These are phyloP conservation scores for Penicillium capsulatum DNA, from an alignment of 2,329 filamentous ascomycete genomes.

Conservation along the genomic window DNA sequence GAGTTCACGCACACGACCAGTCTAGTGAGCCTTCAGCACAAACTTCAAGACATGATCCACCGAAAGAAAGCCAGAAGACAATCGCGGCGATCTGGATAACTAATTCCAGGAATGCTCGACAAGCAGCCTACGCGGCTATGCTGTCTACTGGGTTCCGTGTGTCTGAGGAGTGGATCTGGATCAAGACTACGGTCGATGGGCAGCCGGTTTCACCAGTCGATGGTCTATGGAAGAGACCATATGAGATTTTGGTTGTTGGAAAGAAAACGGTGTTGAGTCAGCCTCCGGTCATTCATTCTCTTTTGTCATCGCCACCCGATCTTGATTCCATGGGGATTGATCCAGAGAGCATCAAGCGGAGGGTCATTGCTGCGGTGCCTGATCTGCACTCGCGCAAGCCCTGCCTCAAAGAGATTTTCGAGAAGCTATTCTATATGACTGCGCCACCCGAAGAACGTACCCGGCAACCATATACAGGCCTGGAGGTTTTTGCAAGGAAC, in stretches of 20 bases:
- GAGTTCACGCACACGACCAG: slow-evolving; percentile 37
- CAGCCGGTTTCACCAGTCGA: slow-evolving; percentile 51
- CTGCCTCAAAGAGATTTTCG: slow-evolving; percentile 54
- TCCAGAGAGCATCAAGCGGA: slow-evolving; percentile 34
- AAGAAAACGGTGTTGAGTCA: slow-evolving; percentile 29
- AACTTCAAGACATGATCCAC: slow-evolving; percentile 25
- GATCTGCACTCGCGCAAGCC: slow-evolving; percentile 65
- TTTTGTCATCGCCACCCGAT: neutral
- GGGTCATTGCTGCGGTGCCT: slow-evolving; percentile 56
- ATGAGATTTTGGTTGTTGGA: slow-evolving; percentile 54
- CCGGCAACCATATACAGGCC: slow-evolving; percentile 41
- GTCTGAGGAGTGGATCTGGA: slow-evolving; percentile 61
- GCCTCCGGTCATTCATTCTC: slow-evolving; percentile 53
- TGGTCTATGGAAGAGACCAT: slow-evolving; percentile 57
- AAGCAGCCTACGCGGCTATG: slow-evolving; percentile 44
- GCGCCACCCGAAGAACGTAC: neutral
- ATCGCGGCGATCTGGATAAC: slow-evolving; percentile 60
- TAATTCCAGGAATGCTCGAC: slow-evolving; percentile 51
- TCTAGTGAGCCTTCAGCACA: slow-evolving; percentile 15
- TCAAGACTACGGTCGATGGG: slow-evolving; percentile 55
- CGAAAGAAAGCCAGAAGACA: slow-evolving; percentile 14
- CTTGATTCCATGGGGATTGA: slow-evolving; percentile 7
- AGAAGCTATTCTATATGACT: slow-evolving; percentile 41
- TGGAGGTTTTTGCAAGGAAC: slow-evolving; percentile 60
- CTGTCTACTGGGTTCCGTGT: slow-evolving; percentile 47